Percentiles rank a stretch among this genome's conserved stretches.
Conservation (phyloP, 176 grass and related monocot species). For the Triticum dicoccoides region DNA sequence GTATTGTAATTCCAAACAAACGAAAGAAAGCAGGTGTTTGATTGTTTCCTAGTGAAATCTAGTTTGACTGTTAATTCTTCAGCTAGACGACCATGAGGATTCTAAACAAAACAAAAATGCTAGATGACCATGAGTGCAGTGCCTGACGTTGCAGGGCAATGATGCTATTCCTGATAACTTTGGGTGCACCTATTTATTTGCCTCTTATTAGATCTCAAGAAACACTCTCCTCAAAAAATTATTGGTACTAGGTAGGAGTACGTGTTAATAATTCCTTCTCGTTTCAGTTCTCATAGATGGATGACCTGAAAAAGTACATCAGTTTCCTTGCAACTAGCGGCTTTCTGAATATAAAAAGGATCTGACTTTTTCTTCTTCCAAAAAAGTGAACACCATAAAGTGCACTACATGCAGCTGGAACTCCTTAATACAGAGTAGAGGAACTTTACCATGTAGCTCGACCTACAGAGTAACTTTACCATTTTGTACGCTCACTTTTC, state of each 20-base stretch:
- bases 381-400: neutral
- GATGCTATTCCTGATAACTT: conserved; percentile 10
- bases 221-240: neutral
- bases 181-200: neutral
- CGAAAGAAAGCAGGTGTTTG: neutral
- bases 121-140: neutral
- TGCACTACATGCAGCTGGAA: no score
- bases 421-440: no score
- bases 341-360: neutral
- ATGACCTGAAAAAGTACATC: neutral
- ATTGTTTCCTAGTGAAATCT: neutral
- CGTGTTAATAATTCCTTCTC: neutral
- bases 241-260: neutral
- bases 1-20: neutral
- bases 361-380: neutral
- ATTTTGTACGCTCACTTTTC: neutral
- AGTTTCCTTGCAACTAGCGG: neutral
- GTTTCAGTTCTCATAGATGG: neutral
- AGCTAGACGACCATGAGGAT: neutral
- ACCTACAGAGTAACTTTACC: no score
- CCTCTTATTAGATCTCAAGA: neutral
- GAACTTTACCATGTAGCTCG: no score
- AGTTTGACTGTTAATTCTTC: neutral
- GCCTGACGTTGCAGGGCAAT: neutral
- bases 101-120: no score